Evolutionary conservation across 345 rosid genomes (phyloP), one percentile per base, ranked within the genome.

Genomic region (Limnanthes douglasii): DNA sequence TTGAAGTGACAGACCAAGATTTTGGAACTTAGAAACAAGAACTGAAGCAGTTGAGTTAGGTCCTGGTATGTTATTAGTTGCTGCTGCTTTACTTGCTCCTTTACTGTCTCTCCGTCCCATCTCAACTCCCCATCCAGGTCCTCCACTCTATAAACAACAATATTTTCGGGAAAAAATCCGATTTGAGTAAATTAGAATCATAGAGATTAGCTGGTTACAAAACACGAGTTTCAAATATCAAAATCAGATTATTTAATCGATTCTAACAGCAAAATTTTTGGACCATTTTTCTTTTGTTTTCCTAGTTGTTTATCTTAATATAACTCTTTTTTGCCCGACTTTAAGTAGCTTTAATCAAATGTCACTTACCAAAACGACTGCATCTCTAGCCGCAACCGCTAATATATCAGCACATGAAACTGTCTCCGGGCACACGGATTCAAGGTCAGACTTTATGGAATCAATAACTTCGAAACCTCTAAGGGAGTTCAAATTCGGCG

Each of bases 371-470:
- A 88, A 24, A 64, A 70, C 52, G 6, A 88, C 90, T 3, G 90
- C 69, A 53, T 83, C 90, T 58, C 84, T 71, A 14, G 95, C 93
- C 2, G 50, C 81, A 21, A 54, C 56, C 9, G 95, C 95, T 5
- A 88, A 81, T 48, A 83, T 66, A 46, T 88, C 93, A n/a, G 86
- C 90, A 39, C 95, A 83, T 3, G 97, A 79, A 9, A 88, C 97
- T 0, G 78, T 73, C 31, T 61, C 37, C 13, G 95, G 93, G 46
- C 90, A 88, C 12, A 68, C 68, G 9, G 68, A 54, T 42, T 83
- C 95, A 1, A 88, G 56, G 22, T 65, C 67, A 7, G 76, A 64
- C 48, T 88, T 83, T 5, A 83, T 82, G 0, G 63, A 43, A 32
- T 88, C 90, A 0, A 78, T 66, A 39, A 78, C 86, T 56, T 83